phyloP scores from a whole-genome alignment of 257 asterid genomes.

The Scutellaria baicalensis region DNA sequence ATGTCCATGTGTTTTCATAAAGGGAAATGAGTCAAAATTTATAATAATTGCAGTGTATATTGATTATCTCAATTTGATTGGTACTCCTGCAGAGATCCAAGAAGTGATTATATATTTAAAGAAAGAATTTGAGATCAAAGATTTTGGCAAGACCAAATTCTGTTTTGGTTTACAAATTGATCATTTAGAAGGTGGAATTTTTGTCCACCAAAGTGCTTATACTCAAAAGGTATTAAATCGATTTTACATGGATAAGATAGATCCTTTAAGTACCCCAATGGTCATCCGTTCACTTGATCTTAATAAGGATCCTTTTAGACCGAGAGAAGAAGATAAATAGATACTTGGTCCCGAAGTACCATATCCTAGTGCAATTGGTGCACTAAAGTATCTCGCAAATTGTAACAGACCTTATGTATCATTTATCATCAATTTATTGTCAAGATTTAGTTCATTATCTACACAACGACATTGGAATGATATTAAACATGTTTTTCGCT shows the following conservation, averaged over 20 bases:
- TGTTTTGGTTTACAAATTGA: not conserved
- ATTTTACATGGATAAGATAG: too few species aligned
- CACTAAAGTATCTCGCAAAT: not conserved
- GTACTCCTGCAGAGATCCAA: not conserved
- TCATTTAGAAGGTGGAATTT: not conserved
- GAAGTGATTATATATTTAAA: not conserved
- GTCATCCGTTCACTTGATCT: not conserved
- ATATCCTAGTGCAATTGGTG: not conserved
- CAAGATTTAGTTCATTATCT: not conserved
- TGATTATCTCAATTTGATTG: not conserved
- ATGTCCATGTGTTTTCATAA: not conserved
- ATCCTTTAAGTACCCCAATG: not conserved
- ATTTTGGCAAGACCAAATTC: not conserved
- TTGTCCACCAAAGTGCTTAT: not conserved
- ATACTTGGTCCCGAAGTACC: not conserved
- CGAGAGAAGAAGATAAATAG: not conserved
- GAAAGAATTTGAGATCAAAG: not conserved
- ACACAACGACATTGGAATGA: not conserved
- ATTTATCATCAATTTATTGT: not conserved
- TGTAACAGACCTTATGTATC: not conserved
- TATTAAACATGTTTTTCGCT: not conserved
- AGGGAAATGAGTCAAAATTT: not conserved
- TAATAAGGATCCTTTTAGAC: not conserved
- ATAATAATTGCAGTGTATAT: not conserved
- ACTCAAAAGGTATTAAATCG: not conserved